phyloP scores from a whole-genome alignment of 2,329 filamentous ascomycete genomes.

The Aulographum hederae region DNA sequence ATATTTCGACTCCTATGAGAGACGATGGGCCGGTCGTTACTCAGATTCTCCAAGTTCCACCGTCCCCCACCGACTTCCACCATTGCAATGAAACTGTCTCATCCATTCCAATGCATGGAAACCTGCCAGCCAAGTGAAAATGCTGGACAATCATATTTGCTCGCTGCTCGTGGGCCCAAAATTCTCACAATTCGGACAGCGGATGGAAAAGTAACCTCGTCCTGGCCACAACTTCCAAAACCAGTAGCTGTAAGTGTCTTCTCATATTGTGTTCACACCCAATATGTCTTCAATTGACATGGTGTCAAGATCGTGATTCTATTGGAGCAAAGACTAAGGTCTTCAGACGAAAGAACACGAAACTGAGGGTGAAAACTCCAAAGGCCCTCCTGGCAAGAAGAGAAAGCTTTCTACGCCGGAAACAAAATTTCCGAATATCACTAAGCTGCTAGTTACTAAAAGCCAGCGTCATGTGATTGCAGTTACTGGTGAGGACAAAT shows the following conservation, averaged over 20 bases:
- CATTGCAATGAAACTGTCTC: slow-evolving; percentile 11
- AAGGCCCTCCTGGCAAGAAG: slow-evolving; percentile 20
- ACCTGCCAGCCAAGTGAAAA: slow-evolving; percentile 8
- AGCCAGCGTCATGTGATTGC: slow-evolving; percentile 53
- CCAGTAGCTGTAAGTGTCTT: no score
- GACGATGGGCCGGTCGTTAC: no score
- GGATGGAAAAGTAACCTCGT: slow-evolving; percentile 39
- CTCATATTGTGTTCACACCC: no score
- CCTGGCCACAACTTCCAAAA: slow-evolving; percentile 46
- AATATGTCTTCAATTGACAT: no score
- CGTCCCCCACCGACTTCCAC: no score
- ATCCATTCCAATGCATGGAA: slow-evolving; percentile 23
- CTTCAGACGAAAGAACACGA: no score
- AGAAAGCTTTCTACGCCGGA: slow-evolving; percentile 16
- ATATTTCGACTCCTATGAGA: no score
- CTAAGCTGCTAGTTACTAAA: slow-evolving; percentile 44
- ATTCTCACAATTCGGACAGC: slow-evolving; percentile 48
- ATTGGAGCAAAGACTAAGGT: no score
- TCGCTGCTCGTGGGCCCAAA: slow-evolving; percentile 56
- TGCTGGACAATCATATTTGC: slow-evolving; percentile 39
- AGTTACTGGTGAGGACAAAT: slow-evolving; percentile 83
- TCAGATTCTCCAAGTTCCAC: no score
- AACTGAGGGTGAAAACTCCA: no score
- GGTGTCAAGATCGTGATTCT: no score
- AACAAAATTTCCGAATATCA: slow-evolving; percentile 38